Conservation (phyloP, 768 basidiomycete genomes). For the Mycena pura region DNA sequence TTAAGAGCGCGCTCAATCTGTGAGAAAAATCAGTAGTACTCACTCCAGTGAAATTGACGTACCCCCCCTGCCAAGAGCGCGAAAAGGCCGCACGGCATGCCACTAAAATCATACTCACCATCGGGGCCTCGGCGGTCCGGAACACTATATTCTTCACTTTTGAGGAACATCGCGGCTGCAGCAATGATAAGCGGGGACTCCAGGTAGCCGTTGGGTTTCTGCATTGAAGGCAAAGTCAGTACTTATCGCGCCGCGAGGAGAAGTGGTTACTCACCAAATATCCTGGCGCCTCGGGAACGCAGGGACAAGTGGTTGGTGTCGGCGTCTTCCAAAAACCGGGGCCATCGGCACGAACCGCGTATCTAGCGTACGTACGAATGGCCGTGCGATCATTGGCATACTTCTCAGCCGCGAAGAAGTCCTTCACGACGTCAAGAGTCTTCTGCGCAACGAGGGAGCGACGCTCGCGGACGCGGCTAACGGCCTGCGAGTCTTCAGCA, state of each 20-base stretch:
- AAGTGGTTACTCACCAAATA: not conserved
- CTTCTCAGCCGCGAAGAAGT: no score
- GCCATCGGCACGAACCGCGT: not conserved
- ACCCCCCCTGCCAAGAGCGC: no score
- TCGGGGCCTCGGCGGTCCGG: not conserved
- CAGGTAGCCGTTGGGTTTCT: not conserved
- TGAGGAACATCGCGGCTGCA: not conserved
- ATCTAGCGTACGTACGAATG: not conserved
- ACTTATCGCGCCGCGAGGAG: no score
- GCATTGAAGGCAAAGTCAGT: not conserved
- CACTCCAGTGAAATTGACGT: no score
- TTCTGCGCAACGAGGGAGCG: not conserved
- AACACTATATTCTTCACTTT: no score
- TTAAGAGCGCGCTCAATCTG: conserved; percentile 5
- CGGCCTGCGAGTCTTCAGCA: not conserved
- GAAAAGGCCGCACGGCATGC: no score
- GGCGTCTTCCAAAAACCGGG: not conserved
- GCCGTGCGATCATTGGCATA: not conserved
- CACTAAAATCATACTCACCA: not conserved
- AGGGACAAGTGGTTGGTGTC: not conserved
- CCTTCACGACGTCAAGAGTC: not conserved
- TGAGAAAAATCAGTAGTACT: no score
- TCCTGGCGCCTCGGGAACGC: not conserved
- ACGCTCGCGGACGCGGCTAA: not conserved
- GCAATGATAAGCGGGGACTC: not conserved